Evolutionary conservation across 148 eudicot genomes (phyloP).

Genomic region (Chenopodium formosanum): DNA sequence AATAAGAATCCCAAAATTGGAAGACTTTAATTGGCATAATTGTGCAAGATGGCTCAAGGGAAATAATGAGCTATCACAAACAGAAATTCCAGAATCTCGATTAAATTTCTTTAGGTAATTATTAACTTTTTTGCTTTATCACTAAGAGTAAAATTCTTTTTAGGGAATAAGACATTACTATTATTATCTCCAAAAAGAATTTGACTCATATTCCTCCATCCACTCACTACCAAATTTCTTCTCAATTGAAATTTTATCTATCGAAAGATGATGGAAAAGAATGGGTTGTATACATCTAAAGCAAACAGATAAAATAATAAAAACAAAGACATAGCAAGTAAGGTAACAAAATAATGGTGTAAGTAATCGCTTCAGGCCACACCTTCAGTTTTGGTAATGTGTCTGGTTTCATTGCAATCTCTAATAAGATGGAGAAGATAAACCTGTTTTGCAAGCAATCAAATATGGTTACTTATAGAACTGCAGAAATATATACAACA

Average conservation of each 20-base stretch:
- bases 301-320: not conserved
- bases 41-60: not conserved
- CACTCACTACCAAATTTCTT: not conserved
- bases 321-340: not conserved
- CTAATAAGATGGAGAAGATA: constrained; percentile 47
- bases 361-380: constrained; percentile 3
- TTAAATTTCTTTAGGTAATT: not conserved
- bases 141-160: not conserved
- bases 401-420: constrained; percentile 35
- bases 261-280: not conserved
- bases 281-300: not conserved
- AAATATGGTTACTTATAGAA: not conserved
- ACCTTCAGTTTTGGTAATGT: constrained; percentile 62
- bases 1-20: constrained; percentile 8
- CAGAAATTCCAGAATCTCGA: not conserved
- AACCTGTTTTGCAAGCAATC: constrained; percentile 47
- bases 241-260: not conserved
- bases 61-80: not conserved
- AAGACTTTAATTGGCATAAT: not conserved
- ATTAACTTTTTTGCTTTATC: not conserved
- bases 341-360: not conserved
- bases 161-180: not conserved
- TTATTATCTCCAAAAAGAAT: not conserved
- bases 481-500: not conserved
- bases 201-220: not conserved